Base-by-base conservation (phyloP, 495 filamentous ascomycete genomes). In the Xylaria curta region DNA sequence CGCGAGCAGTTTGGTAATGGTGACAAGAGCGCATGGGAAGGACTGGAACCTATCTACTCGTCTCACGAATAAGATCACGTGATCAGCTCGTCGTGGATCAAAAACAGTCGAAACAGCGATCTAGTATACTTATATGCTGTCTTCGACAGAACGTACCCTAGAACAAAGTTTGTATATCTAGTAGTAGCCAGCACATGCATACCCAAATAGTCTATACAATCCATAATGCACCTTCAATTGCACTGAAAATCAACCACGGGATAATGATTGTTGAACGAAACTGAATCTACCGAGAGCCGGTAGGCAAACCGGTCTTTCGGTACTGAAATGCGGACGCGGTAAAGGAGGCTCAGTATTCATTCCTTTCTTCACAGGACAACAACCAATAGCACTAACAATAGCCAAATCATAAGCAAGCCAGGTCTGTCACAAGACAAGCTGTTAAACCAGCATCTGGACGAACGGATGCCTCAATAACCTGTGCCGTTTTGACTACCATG, bases 1-100 rank as follows among this genome's bases (percentile, higher is more conserved):
- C 85, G 93, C 66, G 82, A 89, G 56, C 80, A 81, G 76, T 90
- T 88, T 65, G 88, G 82, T 10, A 76, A 74, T 19, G 86, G 84
- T 26, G 83, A 85, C 24, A 66, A 76, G 17, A 71, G 72, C 36
- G 84, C 77, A 31, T 88, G 86, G 86, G 81, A 79, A 53, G 84
- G 82, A 9, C 67, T 87, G 71, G 87, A 89, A 78, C 82, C 81
- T 36, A 82, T 87, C 54, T 88, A 81, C 67, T 71, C 71, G 9
- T 76, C 74, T 17, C 67, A 71, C 24, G 69, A 78, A 60, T 56
- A 49, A 69, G 66, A 8, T 21, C 42, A 66, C 33, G 49, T 21
- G 13, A 54, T 56, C n/a, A 26, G 24, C 49, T 51, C 28, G 2
- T 13, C 63, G 13, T 21, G 13, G 17, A 53, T 26, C 49, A 12